A percentile compares a stretch with the other conserved stretches of the same genome.
Conservation (phyloP, 1,139 yeast species). For the Pichia sp. region DNA sequence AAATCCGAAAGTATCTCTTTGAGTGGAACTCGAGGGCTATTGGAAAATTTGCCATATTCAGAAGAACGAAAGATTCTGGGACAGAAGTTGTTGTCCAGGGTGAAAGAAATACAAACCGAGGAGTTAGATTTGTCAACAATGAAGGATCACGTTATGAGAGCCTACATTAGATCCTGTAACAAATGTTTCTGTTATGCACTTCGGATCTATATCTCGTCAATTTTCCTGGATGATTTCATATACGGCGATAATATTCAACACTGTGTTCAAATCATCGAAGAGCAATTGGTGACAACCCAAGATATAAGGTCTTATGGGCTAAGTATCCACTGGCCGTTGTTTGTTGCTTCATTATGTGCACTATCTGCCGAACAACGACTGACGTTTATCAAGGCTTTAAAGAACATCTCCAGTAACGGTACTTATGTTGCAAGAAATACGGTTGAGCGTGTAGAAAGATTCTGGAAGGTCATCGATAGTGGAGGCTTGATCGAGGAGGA, state of each 20-base stretch:
- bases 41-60: not conserved
- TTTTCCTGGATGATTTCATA: not conserved
- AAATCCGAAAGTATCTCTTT: not conserved
- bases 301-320: not conserved
- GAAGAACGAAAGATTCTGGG: not conserved
- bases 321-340: not conserved
- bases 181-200: not conserved
- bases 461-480: not conserved
- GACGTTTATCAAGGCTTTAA: not conserved
- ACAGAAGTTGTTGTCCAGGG: not conserved
- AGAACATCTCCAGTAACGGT: not conserved
- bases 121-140: not conserved
- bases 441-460: not conserved
- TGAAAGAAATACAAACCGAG: not conserved
- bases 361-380: not conserved
- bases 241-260: not conserved
- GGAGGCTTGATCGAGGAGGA: not conserved
- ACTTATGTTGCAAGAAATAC: not conserved
- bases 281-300: not conserved
- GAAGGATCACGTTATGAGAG: not conserved
- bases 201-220: not conserved
- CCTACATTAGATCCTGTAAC: not conserved
- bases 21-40: not conserved
- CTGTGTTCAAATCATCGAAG: not conserved
- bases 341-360: not conserved